phyloP scores from a whole-genome alignment of 352 stramenopile genomes.

The Pythium phragmiticola region DNA sequence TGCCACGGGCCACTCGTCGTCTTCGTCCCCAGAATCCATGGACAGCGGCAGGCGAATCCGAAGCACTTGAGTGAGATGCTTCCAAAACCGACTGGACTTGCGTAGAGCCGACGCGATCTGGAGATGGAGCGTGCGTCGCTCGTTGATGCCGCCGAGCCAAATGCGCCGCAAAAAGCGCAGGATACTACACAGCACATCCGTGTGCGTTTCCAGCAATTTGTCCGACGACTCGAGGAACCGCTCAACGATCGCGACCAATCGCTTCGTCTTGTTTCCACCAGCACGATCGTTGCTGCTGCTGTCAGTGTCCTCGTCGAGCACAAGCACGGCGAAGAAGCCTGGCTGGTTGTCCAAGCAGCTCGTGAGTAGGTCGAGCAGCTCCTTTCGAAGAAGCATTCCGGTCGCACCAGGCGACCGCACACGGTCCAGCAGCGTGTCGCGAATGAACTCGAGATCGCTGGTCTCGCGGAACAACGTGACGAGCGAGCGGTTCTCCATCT shows the following conservation, averaged over 20 bases:
- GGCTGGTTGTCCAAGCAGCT: slow-evolving; percentile 58
- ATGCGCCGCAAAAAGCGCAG: slow-evolving; percentile 56
- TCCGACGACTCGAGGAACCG: slow-evolving; percentile 58
- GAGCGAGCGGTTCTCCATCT: slow-evolving; percentile 39
- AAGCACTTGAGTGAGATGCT: slow-evolving; percentile 51
- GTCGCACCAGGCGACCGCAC: slow-evolving; percentile 27
- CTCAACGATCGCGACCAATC: slow-evolving; percentile 42
- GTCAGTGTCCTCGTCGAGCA: slow-evolving; percentile 39
- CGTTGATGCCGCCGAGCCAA: slow-evolving; percentile 49
- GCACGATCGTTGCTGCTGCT: not conserved
- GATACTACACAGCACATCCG: slow-evolving; percentile 58
- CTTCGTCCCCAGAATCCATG: slow-evolving; percentile 30
- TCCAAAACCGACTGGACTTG: slow-evolving; percentile 46
- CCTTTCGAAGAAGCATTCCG: slow-evolving; percentile 25
- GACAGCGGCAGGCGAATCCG: slow-evolving; percentile 56
- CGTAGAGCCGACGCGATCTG: slow-evolving; percentile 48
- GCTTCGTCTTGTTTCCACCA: slow-evolving; percentile 19
- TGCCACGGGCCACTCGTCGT: slow-evolving; percentile 24
- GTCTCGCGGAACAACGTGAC: slow-evolving; percentile 48
- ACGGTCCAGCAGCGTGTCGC: slow-evolving; percentile 39
- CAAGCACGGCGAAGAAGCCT: slow-evolving; percentile 53
- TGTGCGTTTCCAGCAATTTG: slow-evolving; percentile 50
- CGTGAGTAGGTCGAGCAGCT: slow-evolving; percentile 52
- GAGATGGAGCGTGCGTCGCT: slow-evolving; percentile 37
- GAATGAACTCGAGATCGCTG: slow-evolving; percentile 40